Base-by-base conservation (phyloP, 768 basidiomycete genomes). In the Cyathus striatus region DNA sequence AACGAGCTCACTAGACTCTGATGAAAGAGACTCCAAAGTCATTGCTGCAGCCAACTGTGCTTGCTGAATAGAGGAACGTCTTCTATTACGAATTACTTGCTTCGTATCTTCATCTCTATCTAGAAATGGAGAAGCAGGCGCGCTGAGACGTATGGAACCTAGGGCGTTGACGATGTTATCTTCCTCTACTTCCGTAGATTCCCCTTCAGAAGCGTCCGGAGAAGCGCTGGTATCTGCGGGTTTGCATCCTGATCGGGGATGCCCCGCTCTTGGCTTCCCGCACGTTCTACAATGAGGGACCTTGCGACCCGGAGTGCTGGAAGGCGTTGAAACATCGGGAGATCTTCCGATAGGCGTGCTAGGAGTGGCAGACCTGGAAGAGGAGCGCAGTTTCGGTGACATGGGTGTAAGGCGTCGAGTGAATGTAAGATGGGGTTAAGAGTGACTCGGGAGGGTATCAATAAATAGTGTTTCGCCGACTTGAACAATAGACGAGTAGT, bases 241-340 rank as follows among this genome's bases (percentile, higher is more conserved):
- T 1, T 79, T 78, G 52, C 82, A 83, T 7, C 81, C 79, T 0
- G 76, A 75, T 35, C 80, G 77, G 14, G 81, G 81, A 53, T 83
- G 82, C 0, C 81, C 80, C 20, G 63, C 66, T 41, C 70, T 66
- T 0, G 78, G 76, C 18, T 71, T 72, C 41, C 67, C 64, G 57
- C 81, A 83, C 51, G 74, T 75, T 34, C 61, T 69, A 58, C 81
- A 83, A 37, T 62, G 69, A 25, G 73, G 81, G 2, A 56, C 52
- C 40, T 79, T 80, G 33, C 78, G 76, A n/a, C n/a, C n/a, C 4
- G 76, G 64, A 9, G 74, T 63, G 14, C 62, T 60, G 26, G 56
- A 56, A 6, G 51, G 41, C 18, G 47, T 45, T 16, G 46, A 39
- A 43, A 23, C 25, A 16, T 14, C 41, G 21, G 25, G 32, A 14